These are phyloP conservation scores for Capsella bursapastoris DNA, from an alignment of 345 rosid genomes.

Conservation along the genomic window DNA sequence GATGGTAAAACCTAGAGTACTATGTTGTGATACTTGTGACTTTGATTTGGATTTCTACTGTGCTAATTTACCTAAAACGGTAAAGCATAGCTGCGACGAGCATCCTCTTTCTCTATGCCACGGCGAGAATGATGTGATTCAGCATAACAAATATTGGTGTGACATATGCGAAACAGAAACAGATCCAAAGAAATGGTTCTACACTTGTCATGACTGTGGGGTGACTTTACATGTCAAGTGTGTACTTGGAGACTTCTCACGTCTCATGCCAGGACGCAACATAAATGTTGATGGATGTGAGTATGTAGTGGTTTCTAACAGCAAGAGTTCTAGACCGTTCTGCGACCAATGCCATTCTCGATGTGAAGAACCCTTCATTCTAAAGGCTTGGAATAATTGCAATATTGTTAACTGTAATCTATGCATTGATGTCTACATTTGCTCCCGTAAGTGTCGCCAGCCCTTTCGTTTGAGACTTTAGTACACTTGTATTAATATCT, in stretches of 20 bases:
- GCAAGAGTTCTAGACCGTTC: neutral
- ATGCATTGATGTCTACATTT: neutral
- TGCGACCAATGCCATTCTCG: neutral
- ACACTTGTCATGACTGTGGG: neutral
- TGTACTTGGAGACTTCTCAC: neutral
- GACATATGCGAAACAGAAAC: neutral
- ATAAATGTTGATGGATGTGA: slow-evolving; percentile 3
- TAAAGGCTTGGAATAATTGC: slow-evolving; percentile 3
- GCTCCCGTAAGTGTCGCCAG: neutral
- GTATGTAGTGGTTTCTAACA: slow-evolving; percentile 15
- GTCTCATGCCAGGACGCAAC: neutral
- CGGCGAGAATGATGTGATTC: neutral
- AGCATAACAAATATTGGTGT: neutral
- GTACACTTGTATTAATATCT: neutral
- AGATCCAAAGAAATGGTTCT: slow-evolving; percentile 5
- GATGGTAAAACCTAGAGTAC: neutral
- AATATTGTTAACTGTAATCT: neutral
- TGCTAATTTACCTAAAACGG: slow-evolving; percentile 2
- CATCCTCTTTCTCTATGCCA: slow-evolving; percentile 2
- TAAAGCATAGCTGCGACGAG: neutral
- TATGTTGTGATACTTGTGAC: slow-evolving; percentile 6
- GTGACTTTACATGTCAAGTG: neutral
- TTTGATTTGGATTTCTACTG: neutral
- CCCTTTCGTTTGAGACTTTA: neutral
- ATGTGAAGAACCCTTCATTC: neutral